A percentile compares a stretch with the other conserved stretches of the same genome.
Evolutionary conservation across 176 grass and related monocot genomes (phyloP).

Genomic region (Ensete glaucum): DNA sequence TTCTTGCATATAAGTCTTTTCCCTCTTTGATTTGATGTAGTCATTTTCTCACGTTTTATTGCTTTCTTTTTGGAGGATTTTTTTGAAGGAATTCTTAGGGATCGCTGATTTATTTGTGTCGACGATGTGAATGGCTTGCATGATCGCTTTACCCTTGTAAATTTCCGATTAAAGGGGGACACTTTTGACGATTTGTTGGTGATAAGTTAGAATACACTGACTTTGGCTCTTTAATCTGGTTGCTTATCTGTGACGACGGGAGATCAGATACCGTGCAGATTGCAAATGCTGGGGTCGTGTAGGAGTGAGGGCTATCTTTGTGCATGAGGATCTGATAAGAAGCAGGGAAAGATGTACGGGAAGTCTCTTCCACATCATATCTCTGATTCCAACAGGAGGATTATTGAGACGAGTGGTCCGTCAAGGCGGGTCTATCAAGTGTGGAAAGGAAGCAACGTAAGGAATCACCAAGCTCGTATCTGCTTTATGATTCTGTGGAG

Average conservation of each 20-base stretch:
- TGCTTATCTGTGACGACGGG: not conserved
- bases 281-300: not conserved
- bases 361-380: conserved; percentile 20
- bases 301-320: not conserved
- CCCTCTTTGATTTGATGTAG: not conserved
- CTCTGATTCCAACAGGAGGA: conserved; percentile 53
- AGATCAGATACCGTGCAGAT: not conserved
- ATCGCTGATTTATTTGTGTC: too few species aligned
- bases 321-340: conserved; percentile 24
- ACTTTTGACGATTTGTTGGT: too few species aligned
- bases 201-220: not conserved
- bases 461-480: conserved; percentile 6
- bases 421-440: conserved; percentile 48
- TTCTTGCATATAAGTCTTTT: not conserved
- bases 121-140: too few species aligned
- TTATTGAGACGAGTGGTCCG: conserved; percentile 41
- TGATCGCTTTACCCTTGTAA: too few species aligned
- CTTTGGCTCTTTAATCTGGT: not conserved
- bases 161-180: too few species aligned
- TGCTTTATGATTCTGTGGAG: not conserved
- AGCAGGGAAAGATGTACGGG: conserved; percentile 35
- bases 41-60: not conserved
- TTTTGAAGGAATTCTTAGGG: not conserved
- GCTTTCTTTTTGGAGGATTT: not conserved
- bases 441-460: conserved; percentile 78